Evolutionary conservation across 768 basidiomycete genomes (phyloP), one percentile per base, ranked within the genome.

Genomic region (Tulasnella sp.): DNA sequence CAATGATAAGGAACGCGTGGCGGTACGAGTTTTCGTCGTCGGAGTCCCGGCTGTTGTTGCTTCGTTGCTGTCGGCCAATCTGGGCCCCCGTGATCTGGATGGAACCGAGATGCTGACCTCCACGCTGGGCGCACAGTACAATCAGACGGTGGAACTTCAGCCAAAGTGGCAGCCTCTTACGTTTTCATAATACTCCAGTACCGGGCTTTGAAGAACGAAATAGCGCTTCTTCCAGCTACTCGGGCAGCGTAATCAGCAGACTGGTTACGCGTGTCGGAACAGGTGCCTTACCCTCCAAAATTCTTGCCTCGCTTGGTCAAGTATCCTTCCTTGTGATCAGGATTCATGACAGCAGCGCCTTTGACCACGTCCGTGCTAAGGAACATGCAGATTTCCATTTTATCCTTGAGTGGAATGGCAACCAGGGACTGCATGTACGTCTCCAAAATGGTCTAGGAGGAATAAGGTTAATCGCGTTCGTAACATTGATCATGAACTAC

Each of bases 1-100:
- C 97, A 81, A 99, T 96, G 83, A 99, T 95, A 82, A 99, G 91
- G 87, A 99, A 98, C 0, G 98, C 98, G 85, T 99, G 98, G 34
- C 96, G 91, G 83, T 98, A 98, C 83, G 97, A 94, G 84, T 95
- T 95, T 83, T 98, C 96, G 77, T 96, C 96, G 81, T 94, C 93
- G 1, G 89, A 87, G 64, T 89, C 87, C 11, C 90, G 84, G 81
- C 82, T 87, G 89, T 81, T 83, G 85, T 79, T 89, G 60, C 89
- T 89, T 82, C 90, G 90, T 84, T 98, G 95, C 84, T 99, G 98
- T 42, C 97, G 92, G 14, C 97, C 98, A 81, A 99, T 99, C 84
- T 98, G 96, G 40, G 98, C 97, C 64, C 93, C 93, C n/a, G 94
- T 93, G 80, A 99, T 92, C 73, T 87, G 85, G 83, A 99, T 99